These are phyloP conservation scores for Tephrocybe rancida DNA, from an alignment of 768 basidiomycete genomes.

Conservation along the genomic window DNA sequence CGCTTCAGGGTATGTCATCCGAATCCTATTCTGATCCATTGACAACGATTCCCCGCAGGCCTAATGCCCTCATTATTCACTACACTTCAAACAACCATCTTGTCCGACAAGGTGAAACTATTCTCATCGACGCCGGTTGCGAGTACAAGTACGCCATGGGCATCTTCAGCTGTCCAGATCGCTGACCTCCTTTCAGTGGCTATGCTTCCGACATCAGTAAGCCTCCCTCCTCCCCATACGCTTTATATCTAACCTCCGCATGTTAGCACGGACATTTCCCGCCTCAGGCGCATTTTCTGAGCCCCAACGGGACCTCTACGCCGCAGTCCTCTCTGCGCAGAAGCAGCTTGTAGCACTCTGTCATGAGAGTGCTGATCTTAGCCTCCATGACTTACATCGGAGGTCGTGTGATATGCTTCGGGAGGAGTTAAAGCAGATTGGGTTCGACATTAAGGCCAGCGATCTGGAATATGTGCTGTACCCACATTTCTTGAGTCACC, in stretches of 20 bases:
- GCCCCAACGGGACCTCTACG: conserved; percentile 86
- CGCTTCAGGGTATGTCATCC: conserved; percentile 75
- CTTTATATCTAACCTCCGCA: conserved; percentile 6
- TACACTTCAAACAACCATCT: conserved; percentile 91
- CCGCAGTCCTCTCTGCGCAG: conserved; percentile 72
- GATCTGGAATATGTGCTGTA: conserved; percentile 81
- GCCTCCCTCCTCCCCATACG: background rate
- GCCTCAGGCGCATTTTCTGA: conserved; percentile 77
- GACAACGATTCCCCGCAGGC: no score
- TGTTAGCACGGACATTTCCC: conserved; percentile 83
- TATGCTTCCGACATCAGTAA: conserved; percentile 95
- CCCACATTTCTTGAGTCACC: conserved; percentile 92
- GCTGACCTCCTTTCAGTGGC: conserved; percentile 48
- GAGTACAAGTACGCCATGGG: conserved; percentile 74
- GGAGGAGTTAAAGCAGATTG: conserved; percentile 76
- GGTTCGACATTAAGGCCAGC: conserved; percentile 59
- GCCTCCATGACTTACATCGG: conserved; percentile 77
- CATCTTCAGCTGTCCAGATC: conserved; percentile 3
- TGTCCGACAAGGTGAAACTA: conserved; percentile 67
- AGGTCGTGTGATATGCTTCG: conserved; percentile 67
- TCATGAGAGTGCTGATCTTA: conserved; percentile 55
- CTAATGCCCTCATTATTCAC: conserved; percentile 90
- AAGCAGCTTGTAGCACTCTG: conserved; percentile 67
- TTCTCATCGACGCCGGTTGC: conserved; percentile 91
- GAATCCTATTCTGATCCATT: background rate